phyloP scores from a whole-genome alignment of 1,139 yeast genomes.

The Geotrichum macrosporum region DNA sequence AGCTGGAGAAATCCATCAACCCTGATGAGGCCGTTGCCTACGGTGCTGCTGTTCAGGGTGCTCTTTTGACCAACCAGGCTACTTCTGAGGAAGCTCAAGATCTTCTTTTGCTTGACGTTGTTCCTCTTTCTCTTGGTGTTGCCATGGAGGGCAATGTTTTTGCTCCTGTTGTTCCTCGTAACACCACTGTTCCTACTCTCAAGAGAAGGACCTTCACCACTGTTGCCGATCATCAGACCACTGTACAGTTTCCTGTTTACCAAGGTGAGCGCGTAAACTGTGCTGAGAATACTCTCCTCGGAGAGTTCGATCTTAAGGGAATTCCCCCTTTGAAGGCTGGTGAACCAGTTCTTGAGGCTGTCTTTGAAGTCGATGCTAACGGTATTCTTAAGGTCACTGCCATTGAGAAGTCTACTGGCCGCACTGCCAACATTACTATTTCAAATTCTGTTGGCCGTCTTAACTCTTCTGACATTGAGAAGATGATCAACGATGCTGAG shows the following conservation, averaged over 20 bases:
- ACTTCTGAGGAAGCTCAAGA: conserved; percentile 79
- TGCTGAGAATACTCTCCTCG: conserved; percentile 89
- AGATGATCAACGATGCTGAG: conserved; percentile 92
- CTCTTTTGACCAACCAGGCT: conserved; percentile 88
- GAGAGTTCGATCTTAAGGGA: conserved; percentile 88
- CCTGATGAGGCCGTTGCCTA: conserved; percentile 73
- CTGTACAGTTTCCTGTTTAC: conserved; percentile 86
- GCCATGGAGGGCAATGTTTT: conserved; percentile 96
- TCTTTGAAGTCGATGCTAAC: conserved; percentile 88
- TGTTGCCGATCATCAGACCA: conserved; percentile 90
- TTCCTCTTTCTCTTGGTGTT: conserved; percentile 85
- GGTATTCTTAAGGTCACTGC: conserved; percentile 94
- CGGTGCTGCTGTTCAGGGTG: conserved; percentile 95
- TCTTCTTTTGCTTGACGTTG: conserved; percentile 75
- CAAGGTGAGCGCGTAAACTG: conserved; percentile 95
- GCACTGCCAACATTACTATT: conserved; percentile 74
- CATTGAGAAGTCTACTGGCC: conserved; percentile 86
- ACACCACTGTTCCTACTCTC: conserved; percentile 90
- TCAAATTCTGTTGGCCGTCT: conserved; percentile 96
- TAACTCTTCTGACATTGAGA: conserved; percentile 88
- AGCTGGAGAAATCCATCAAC: conserved; percentile 23
- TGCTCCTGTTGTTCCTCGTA: conserved; percentile 87
- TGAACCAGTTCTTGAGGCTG: conserved; percentile 91
- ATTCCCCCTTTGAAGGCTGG: conserved; percentile 96
- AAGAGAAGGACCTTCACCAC: conserved; percentile 89